Conservation (phyloP, 2,329 filamentous ascomycete species). For the Neopestalotiopsis clavispora region DNA sequence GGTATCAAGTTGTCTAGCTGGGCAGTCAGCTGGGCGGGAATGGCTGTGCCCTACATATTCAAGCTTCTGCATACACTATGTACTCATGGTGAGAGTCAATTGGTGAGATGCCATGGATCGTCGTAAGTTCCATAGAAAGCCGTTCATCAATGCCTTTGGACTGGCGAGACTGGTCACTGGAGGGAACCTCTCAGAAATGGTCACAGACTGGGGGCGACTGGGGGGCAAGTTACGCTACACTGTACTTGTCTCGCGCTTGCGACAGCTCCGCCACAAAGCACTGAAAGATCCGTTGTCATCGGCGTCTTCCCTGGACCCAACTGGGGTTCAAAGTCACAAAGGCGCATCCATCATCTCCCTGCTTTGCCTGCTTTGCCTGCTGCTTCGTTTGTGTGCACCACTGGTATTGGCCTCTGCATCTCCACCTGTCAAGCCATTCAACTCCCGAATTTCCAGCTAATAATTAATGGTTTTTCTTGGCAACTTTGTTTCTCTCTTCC, state of each 20-base stretch:
- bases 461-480: conserved; percentile 3
- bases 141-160: too few species aligned
- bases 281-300: neutral
- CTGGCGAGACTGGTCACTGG: too few species aligned
- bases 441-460: neutral
- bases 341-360: neutral
- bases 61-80: too few species aligned
- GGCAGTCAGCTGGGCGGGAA: too few species aligned
- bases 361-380: too few species aligned
- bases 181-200: neutral
- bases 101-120: too few species aligned
- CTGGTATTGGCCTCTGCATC: neutral
- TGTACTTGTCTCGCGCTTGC: neutral
- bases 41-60: too few species aligned
- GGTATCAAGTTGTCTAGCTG: neutral
- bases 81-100: too few species aligned
- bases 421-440: conserved; percentile 4
- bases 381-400: neutral
- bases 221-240: neutral
- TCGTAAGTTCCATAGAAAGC: too few species aligned
- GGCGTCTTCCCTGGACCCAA: neutral
- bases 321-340: neutral
- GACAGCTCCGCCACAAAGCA: neutral
- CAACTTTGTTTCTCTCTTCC: conserved; percentile 3
- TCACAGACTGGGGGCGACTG: neutral